Percentiles rank a stretch among this genome's conserved stretches.
Conservation (phyloP, 2,329 filamentous ascomycete genomes). For the Chaetothyriales sp. region DNA sequence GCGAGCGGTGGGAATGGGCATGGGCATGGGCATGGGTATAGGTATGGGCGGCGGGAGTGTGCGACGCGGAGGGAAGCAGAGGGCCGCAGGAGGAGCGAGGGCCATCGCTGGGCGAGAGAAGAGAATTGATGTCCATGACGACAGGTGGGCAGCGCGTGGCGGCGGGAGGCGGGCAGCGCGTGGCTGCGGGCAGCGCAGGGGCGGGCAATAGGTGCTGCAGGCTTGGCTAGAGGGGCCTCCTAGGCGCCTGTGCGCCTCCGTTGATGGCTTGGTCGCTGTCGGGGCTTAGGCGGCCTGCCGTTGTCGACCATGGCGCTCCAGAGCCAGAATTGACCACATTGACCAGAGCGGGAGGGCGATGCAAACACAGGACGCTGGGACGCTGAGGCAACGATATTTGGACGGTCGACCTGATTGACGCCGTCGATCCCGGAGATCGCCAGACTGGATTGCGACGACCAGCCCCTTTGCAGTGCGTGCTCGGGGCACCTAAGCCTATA, state of each 20-base stretch:
- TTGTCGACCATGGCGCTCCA: not conserved
- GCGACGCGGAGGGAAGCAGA: constrained; percentile 17
- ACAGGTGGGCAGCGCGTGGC: not conserved
- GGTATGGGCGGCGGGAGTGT: constrained; percentile 26
- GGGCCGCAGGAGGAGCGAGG: constrained; percentile 8
- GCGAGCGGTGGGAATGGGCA: constrained; percentile 26
- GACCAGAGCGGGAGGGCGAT: not conserved
- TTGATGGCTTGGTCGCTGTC: not conserved
- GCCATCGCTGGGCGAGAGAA: constrained; percentile 13
- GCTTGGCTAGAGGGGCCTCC: not conserved
- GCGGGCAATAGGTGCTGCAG: not conserved
- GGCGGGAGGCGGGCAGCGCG: not conserved
- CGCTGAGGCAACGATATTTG: not conserved
- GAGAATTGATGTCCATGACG: constrained; percentile 17
- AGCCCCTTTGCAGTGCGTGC: not conserved
- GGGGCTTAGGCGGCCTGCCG: not conserved
- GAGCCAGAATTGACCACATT: no score
- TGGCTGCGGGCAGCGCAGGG: not conserved
- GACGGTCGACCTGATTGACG: not conserved
- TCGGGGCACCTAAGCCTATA: not conserved
- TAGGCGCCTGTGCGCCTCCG: not conserved
- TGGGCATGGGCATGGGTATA: no score
- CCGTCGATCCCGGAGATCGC: not conserved
- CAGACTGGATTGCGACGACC: not conserved
- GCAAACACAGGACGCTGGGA: not conserved